Evolutionary conservation across 179 eudicot genomes (phyloP).

Genomic region (Actinidia arguta): DNA sequence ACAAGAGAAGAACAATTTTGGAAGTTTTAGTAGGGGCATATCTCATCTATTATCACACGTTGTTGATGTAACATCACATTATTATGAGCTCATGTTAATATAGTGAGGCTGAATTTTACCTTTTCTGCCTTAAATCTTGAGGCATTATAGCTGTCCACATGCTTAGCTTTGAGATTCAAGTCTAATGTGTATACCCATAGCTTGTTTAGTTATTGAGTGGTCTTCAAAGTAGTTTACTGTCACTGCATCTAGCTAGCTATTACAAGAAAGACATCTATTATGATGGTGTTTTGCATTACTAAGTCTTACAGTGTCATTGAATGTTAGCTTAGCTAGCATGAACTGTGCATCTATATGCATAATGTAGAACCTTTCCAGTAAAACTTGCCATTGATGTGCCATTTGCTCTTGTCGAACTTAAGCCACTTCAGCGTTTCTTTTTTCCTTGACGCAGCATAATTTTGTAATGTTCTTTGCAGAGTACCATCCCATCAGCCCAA

Average conservation of each 20-base stretch:
- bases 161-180: background rate
- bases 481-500: constrained; percentile 31
- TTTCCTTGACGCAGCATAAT: background rate
- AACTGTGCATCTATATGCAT: background rate
- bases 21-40: background rate
- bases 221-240: constrained; percentile 10
- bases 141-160: constrained; percentile 7
- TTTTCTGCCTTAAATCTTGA: background rate
- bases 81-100: background rate
- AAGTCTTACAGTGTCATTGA: background rate
- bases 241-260: background rate
- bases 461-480: constrained; percentile 42
- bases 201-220: background rate
- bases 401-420: background rate
- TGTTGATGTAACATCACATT: background rate
- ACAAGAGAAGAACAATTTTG: background rate
- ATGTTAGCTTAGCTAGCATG: constrained; percentile 8
- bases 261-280: background rate
- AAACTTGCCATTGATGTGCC: background rate
- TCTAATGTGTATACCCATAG: background rate
- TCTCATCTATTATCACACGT: background rate
- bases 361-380: background rate
- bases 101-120: background rate
- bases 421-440: background rate
- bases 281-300: background rate